A percentile compares a stretch with the other conserved stretches of the same genome.
Conservation (phyloP, 495 filamentous ascomycete species). For the Penicillium nucicola region DNA sequence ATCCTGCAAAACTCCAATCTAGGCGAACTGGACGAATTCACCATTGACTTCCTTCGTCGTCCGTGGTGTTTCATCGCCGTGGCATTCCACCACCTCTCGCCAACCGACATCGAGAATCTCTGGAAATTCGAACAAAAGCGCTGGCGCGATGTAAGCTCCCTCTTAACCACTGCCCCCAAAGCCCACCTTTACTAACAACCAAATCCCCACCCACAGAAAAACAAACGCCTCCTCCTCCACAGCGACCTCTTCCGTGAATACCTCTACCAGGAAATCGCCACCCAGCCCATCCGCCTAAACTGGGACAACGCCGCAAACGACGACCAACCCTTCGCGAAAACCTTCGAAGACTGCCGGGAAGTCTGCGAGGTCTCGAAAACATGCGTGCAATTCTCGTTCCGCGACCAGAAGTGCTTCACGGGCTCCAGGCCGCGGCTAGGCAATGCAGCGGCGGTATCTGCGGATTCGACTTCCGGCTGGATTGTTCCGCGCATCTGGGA, state of each 20-base stretch:
- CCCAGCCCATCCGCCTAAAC: constrained; percentile 23
- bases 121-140: constrained; percentile 40
- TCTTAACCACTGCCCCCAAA: neutral
- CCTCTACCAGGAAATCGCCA: constrained; percentile 35
- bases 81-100: constrained; percentile 51
- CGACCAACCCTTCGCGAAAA: constrained; percentile 27
- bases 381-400: constrained; percentile 39
- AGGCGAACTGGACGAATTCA: constrained; percentile 44
- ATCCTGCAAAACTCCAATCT: constrained; percentile 48
- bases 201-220: constrained; percentile 14
- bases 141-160: constrained; percentile 28
- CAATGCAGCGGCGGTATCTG: constrained; percentile 1
- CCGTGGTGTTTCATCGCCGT: constrained; percentile 57
- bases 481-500: constrained; percentile 28
- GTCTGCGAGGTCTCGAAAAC: constrained; percentile 25
- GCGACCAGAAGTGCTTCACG: constrained; percentile 32
- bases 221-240: constrained; percentile 38
- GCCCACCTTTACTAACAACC: neutral
- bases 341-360: constrained; percentile 34
- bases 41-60: constrained; percentile 32
- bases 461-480: constrained; percentile 34
- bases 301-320: constrained; percentile 47
- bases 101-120: constrained; percentile 36
- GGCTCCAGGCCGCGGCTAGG: constrained; percentile 33
- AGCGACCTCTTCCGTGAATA: constrained; percentile 43